These are phyloP conservation scores for Fonsecaea erecta DNA, from an alignment of 2,329 filamentous ascomycete genomes.

Conservation along the genomic window DNA sequence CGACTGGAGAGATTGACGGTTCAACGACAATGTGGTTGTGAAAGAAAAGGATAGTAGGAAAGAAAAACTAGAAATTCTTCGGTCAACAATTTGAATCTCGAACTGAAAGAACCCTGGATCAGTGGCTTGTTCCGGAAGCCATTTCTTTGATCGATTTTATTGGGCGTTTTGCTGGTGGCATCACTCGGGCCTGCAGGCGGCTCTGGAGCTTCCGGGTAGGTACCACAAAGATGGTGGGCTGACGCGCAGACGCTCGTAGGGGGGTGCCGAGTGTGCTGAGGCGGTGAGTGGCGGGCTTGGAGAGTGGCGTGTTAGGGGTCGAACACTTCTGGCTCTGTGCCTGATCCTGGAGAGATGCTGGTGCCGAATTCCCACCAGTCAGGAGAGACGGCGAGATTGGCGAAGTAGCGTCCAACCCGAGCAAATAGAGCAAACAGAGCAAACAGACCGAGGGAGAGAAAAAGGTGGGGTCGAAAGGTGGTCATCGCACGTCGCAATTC, in stretches of 20 bases:
- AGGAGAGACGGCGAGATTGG: background rate
- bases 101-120: slow-evolving; percentile 1
- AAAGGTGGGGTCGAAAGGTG: background rate
- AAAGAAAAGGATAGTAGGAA: background rate
- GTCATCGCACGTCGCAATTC: background rate
- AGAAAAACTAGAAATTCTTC: background rate
- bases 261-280: background rate
- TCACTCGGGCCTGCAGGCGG: slow-evolving; percentile 30
- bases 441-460: slow-evolving; percentile 1
- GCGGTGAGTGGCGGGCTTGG: background rate
- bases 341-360: background rate
- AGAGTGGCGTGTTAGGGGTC: slow-evolving; percentile 5
- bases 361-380: background rate
- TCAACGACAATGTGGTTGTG: background rate
- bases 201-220: slow-evolving; percentile 16
- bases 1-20: background rate
- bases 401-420: too few relatives aligned
- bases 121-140: slow-evolving; percentile 6
- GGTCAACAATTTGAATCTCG: slow-evolving; percentile 16
- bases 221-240: slow-evolving; percentile 19
- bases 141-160: slow-evolving; percentile 30
- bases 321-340: background rate
- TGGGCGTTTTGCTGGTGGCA: slow-evolving; percentile 28
- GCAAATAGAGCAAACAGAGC: background rate
- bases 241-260: slow-evolving; percentile 9